Percentiles rank a stretch among this genome's conserved stretches.
These are phyloP conservation scores for Geranium rotundifolium DNA, from an alignment of 345 rosid species.

Conservation along the genomic window DNA sequence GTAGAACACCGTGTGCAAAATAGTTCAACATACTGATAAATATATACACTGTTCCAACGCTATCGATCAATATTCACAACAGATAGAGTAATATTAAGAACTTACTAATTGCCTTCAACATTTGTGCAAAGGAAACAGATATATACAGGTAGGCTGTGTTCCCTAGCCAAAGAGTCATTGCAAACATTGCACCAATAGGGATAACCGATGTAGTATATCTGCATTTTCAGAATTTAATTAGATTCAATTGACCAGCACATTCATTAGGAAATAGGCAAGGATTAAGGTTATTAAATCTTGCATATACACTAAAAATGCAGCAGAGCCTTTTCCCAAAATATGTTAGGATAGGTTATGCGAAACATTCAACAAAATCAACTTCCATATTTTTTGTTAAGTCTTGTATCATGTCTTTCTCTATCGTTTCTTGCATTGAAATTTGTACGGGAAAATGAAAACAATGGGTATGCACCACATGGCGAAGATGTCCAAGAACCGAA, in stretches of 20 bases:
- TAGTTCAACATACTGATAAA: not conserved
- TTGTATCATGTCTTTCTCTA: not conserved
- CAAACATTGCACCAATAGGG: constrained; percentile 95
- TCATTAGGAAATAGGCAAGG: not conserved
- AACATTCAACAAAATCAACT: not conserved
- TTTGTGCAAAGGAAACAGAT: constrained; percentile 94
- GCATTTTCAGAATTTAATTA: constrained; percentile 19
- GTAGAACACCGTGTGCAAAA: no score
- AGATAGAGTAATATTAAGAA: constrained; percentile 2
- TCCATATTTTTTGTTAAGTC: not conserved
- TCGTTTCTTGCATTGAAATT: not conserved
- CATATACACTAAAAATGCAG: not conserved
- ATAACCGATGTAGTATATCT: constrained; percentile 76
- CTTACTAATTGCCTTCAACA: constrained; percentile 95
- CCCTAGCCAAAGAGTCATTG: constrained; percentile 98
- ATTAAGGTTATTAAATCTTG: not conserved
- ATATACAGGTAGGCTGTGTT: constrained; percentile 95
- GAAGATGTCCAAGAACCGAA: no score
- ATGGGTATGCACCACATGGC: no score
- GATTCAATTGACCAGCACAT: constrained; percentile 3
- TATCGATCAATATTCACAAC: not conserved
- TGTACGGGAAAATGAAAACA: no score
- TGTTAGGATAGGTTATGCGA: not conserved
- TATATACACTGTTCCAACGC: no score
- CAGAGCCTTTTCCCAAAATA: not conserved